Conservation (phyloP, 176 grass and related monocot species). For the Musa troglodytarum region DNA sequence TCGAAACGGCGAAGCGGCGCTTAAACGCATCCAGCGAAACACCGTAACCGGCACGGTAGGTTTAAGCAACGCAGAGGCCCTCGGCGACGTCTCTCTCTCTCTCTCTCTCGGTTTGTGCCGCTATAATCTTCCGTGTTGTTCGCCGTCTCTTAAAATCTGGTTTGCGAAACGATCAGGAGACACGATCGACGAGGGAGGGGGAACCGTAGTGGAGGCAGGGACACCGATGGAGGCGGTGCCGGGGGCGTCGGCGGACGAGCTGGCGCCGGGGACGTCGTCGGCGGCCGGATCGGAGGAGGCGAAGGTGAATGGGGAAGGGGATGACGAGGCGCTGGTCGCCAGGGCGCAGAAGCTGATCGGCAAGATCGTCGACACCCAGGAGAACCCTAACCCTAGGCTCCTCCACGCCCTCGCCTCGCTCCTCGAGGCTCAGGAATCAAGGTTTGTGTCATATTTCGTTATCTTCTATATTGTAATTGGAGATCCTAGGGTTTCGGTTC, state of each 20-base stretch:
- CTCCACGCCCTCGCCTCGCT: conserved; percentile 89
- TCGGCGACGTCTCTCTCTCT: no score
- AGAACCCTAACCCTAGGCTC: conserved; percentile 62
- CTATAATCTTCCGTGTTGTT: neutral
- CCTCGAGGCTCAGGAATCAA: conserved; percentile 64
- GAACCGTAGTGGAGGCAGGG: conserved; percentile 13
- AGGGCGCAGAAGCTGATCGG: conserved; percentile 47
- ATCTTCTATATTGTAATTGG: neutral
- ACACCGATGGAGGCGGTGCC: neutral
- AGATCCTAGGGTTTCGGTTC: neutral
- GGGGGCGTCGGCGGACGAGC: neutral
- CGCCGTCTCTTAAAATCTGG: neutral
- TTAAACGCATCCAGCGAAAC: no score
- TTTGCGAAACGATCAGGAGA: no score
- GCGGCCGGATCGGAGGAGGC: no score
- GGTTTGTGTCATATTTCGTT: conserved; percentile 14
- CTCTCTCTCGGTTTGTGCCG: no score
- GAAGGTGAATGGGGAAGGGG: conserved; percentile 1
- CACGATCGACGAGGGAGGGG: neutral
- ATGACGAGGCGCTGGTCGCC: conserved; percentile 47
- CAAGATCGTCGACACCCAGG: conserved; percentile 45
- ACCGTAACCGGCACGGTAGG: no score
- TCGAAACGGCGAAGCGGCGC: no score
- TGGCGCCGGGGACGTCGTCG: neutral
- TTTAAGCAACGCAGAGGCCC: no score